A percentile compares a stretch with the other conserved stretches of the same genome.
phyloP scores from a whole-genome alignment of 108 stramenopile species.

The Nitzschia inconspicua region DNA sequence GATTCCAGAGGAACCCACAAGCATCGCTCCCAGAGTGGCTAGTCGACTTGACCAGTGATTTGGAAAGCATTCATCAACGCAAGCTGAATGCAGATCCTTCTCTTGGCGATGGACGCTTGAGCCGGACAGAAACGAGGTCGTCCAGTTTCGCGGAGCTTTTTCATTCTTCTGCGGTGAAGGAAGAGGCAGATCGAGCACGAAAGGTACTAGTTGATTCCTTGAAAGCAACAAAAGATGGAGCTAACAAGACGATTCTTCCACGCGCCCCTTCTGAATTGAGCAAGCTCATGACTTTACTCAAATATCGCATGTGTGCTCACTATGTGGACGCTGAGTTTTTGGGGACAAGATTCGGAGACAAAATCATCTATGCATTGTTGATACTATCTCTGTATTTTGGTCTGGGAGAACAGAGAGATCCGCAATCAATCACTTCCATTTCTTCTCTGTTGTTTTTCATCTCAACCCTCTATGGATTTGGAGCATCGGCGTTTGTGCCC shows the following conservation, averaged over 20 bases:
- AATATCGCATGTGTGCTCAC: conserved; percentile 15
- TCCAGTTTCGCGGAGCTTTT: conserved; percentile 6
- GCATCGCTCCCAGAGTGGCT: conserved; percentile 21
- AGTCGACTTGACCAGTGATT: conserved; percentile 15
- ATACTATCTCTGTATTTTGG: conserved; percentile 19
- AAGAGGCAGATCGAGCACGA: not conserved
- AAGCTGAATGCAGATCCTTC: not conserved
- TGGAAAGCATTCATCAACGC: conserved; percentile 11
- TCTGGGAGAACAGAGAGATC: conserved; percentile 10
- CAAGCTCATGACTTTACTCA: conserved; percentile 4
- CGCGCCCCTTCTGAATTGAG: conserved; percentile 10
- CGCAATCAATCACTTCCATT: conserved; percentile 6
- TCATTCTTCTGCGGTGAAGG: conserved; percentile 1
- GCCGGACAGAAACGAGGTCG: not conserved
- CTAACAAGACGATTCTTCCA: not conserved
- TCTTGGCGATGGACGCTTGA: not conserved
- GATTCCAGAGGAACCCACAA: conserved; percentile 2
- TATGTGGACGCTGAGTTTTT: conserved; percentile 16
- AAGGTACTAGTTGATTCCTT: not conserved
- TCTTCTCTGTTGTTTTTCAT: conserved; percentile 15
- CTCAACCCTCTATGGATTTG: conserved; percentile 8
- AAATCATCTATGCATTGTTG: conserved; percentile 15
- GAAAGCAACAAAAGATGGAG: not conserved
- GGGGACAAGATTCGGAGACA: conserved; percentile 21
- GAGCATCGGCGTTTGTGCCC: conserved; percentile 23